Evolutionary conservation across 768 basidiomycete species (phyloP), one percentile per base, ranked within the genome.

Genomic region (Gyrodon lividus): DNA sequence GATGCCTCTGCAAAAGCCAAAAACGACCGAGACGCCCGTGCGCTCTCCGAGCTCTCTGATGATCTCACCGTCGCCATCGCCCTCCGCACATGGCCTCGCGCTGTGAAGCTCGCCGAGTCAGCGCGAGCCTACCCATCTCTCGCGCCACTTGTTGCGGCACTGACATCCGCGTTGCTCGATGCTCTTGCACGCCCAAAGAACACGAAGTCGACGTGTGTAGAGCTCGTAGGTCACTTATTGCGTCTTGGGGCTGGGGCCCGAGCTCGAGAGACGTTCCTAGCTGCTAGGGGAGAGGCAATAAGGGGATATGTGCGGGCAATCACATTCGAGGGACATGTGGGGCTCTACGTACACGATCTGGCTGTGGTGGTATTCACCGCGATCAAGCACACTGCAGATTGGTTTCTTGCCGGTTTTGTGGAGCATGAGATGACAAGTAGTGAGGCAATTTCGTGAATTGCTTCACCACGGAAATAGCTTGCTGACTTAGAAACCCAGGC

Each of bases 381-480:
- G 1, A 89, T 99, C 66, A 95, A 97, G 66, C 92, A 98, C 64
- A 97, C 95, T 1, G 92, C 92, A 13, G 96, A 99, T 70, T 99
- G 97, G 97, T 99, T 92, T 69, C 75, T 98, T 59, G 86, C 88
- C 1, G 94, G 92, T 50, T 99, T 97, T 71, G 90, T 87, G 68
- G 97, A 98, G 69, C 94, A 97, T 64, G 86, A 93, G 58, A 90
- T 91, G 55, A 88, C 96, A 0, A 95, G 92, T 51, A 81, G 96
- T 96, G 60, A 56, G 91, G 76, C 0, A 43, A 48, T 16, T 9
- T 17, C 49, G 7, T 33, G 19, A 5, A 9, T 14, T 9, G 46
- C 20, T 28, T 10, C 24, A 39, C 42, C 22, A 38, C 8, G 4
- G 28, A 38, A 20, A 22, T 37, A 22, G 22, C 22, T 33, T 46